phyloP scores from a whole-genome alignment of 257 asterid species.

The Apocynum venetum region DNA sequence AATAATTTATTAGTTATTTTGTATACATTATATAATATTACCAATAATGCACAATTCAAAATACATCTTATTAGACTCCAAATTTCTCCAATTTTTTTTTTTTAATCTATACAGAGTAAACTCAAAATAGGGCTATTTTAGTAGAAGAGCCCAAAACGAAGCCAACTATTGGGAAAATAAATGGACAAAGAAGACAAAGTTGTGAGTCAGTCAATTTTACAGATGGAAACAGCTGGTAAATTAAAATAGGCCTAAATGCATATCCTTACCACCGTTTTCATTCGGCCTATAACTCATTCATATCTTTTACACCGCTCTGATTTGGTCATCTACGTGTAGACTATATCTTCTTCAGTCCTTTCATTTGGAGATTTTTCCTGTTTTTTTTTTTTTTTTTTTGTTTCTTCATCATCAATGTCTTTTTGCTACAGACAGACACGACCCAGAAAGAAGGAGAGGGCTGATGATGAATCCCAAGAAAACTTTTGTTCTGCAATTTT shows the following conservation, averaged over 20 bases:
- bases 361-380: neutral
- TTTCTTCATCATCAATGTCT: no score
- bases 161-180: neutral
- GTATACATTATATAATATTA: no score
- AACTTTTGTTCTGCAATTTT: neutral
- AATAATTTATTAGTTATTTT: no score
- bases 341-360: neutral
- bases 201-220: neutral
- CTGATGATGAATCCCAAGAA: neutral
- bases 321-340: neutral
- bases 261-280: neutral
- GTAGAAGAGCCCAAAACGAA: no score
- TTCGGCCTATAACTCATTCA: neutral
- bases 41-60: no score
- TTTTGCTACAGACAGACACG: neutral
- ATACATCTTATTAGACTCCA: no score
- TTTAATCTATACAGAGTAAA: no score
- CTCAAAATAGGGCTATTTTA: no score
- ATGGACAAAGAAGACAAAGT: neutral
- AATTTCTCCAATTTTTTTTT: no score
- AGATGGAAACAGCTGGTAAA: neutral
- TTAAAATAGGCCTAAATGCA: no score
- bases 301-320: neutral
- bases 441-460: neutral
- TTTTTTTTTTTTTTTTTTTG: neutral